Percentiles rank a stretch among this genome's conserved stretches.
These are phyloP conservation scores for Ogataea chonburiensis DNA, from an alignment of 805 yeast genomes.

Conservation along the genomic window DNA sequence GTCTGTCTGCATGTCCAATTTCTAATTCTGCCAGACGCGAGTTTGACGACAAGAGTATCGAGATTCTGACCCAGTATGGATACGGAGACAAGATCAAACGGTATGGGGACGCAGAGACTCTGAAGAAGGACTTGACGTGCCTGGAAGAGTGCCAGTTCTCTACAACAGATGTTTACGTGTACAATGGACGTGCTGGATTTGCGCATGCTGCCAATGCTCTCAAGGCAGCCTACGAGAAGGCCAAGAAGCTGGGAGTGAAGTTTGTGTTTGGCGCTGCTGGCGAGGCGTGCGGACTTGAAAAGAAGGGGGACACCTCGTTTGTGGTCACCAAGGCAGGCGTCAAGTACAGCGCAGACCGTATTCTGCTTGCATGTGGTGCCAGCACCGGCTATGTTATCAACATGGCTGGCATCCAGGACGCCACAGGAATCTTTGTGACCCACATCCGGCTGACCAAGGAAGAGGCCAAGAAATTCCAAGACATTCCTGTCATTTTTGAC, in stretches of 20 bases:
- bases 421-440: constrained; percentile 41
- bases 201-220: constrained; percentile 44
- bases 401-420: constrained; percentile 33
- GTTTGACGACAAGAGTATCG: constrained; percentile 41
- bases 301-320: constrained; percentile 14
- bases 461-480: constrained; percentile 37
- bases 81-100: constrained; percentile 32
- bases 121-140: constrained; percentile 27
- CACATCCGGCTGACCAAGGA: constrained; percentile 37
- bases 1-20: constrained; percentile 39
- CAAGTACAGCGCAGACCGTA: constrained; percentile 34
- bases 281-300: constrained; percentile 20
- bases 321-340: constrained; percentile 32
- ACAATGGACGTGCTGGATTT: constrained; percentile 43
- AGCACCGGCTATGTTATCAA: constrained; percentile 37
- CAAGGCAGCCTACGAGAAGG: constrained; percentile 32
- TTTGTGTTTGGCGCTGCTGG: constrained; percentile 37
- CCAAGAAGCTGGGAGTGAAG: constrained; percentile 32
- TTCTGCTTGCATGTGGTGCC: constrained; percentile 42
- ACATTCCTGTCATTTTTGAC: constrained; percentile 45
- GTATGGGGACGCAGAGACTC: constrained; percentile 29
- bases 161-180: constrained; percentile 19
- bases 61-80: constrained; percentile 32
- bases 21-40: constrained; percentile 33
- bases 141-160: constrained; percentile 16